phyloP scores from a whole-genome alignment of 495 filamentous ascomycete species.

The Gamarada debralockiae region DNA sequence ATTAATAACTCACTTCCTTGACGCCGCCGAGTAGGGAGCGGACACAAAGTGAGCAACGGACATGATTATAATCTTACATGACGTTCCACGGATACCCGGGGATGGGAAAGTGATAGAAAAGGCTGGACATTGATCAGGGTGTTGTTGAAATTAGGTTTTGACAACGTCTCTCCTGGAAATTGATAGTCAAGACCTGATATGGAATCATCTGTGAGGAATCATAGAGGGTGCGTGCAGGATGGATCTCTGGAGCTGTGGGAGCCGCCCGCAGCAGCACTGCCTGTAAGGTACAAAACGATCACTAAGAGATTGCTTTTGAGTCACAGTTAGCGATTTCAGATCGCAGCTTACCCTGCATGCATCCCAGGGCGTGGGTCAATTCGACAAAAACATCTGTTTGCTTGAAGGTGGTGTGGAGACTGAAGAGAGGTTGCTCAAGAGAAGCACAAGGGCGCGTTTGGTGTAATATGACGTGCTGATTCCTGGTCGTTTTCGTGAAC shows the following conservation, averaged over 20 bases:
- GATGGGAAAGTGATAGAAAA: no score
- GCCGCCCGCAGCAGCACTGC: background rate
- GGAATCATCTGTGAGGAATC: slow-evolving; percentile 13
- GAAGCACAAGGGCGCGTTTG: slow-evolving; percentile 1
- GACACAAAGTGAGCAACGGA: background rate
- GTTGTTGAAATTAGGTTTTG: slow-evolving; percentile 11
- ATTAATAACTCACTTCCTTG: slow-evolving; percentile 21
- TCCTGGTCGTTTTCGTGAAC: background rate
- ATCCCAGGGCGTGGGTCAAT: slow-evolving; percentile 6
- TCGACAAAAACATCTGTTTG: slow-evolving; percentile 3
- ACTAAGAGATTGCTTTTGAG: background rate
- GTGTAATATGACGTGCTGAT: background rate
- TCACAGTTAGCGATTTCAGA: background rate
- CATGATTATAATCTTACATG: slow-evolving; percentile 3
- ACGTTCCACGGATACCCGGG: slow-evolving; percentile 14
- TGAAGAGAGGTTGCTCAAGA: background rate
- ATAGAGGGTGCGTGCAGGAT: background rate
- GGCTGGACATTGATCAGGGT: no score
- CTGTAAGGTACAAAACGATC: slow-evolving; percentile 6
- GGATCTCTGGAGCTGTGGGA: background rate
- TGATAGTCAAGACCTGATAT: background rate
- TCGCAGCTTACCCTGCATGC: slow-evolving; percentile 1
- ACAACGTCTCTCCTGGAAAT: background rate
- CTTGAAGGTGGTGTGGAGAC: slow-evolving; percentile 3
- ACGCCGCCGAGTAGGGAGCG: slow-evolving; percentile 15